A percentile compares a stretch with the other conserved stretches of the same genome.
Conservation (phyloP, 495 filamentous ascomycete species). For the Hyphodiscus hymeniophilus region DNA sequence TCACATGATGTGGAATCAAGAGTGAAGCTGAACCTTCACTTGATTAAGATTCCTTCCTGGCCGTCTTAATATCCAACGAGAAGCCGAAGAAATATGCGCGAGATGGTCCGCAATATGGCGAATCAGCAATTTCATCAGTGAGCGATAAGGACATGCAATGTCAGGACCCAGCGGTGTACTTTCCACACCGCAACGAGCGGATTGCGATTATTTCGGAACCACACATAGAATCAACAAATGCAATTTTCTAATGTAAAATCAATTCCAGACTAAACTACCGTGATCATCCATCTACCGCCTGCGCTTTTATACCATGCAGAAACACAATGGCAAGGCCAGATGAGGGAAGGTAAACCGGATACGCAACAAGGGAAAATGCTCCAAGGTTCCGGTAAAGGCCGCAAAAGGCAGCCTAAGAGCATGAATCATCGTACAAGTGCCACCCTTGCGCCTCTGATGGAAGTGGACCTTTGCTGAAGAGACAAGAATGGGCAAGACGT, state of each 20-base stretch:
- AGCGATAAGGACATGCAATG: too few relatives aligned
- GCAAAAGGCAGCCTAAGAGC: conserved; percentile 16
- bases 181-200: too few relatives aligned
- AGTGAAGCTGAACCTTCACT: too few relatives aligned
- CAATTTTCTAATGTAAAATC: conserved; percentile 26
- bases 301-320: conserved; percentile 28
- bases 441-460: conserved; percentile 26
- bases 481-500: conserved; percentile 20
- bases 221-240: not conserved
- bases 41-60: too few relatives aligned
- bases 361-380: conserved; percentile 18
- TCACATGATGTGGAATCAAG: too few relatives aligned
- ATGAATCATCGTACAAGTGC: conserved; percentile 25
- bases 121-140: too few relatives aligned
- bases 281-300: conserved; percentile 26
- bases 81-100: too few relatives aligned
- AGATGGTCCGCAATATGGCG: too few relatives aligned
- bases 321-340: conserved; percentile 23
- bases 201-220: too few relatives aligned
- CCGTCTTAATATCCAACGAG: too few relatives aligned
- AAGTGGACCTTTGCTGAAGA: conserved; percentile 20
- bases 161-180: too few relatives aligned
- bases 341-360: conserved; percentile 11
- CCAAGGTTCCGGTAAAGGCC: not conserved
- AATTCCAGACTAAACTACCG: conserved; percentile 24